Conservation (phyloP, 2,329 filamentous ascomycete genomes). For the Colletotrichum trifolii region DNA sequence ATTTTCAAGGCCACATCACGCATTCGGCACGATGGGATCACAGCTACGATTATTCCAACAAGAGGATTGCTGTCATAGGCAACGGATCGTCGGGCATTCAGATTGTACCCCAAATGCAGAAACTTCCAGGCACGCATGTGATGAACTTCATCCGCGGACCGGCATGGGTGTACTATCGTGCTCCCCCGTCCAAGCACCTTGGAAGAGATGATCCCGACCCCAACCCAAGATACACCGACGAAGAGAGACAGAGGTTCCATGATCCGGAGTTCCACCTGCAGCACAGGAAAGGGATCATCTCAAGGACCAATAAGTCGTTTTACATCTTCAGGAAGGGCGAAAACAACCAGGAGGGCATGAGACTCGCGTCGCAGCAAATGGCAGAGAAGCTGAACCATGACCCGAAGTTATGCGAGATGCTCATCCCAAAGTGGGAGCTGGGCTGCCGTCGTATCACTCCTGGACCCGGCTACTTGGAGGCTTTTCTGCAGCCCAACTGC, state of each 20-base stretch:
- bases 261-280: conserved; percentile 63
- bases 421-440: conserved; percentile 39
- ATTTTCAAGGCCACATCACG: conserved; percentile 48
- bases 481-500: conserved; percentile 36
- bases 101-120: conserved; percentile 43
- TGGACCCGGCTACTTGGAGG: conserved; percentile 39
- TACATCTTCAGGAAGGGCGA: conserved; percentile 48
- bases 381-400: conserved; percentile 51
- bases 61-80: conserved; percentile 50
- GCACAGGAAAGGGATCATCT: conserved; percentile 54
- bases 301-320: conserved; percentile 46
- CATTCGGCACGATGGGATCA: conserved; percentile 50
- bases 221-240: conserved; percentile 41
- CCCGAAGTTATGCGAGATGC: conserved; percentile 50
- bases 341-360: conserved; percentile 52
- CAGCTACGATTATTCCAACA: conserved; percentile 41
- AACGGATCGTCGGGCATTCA: conserved; percentile 48
- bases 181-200: conserved; percentile 44
- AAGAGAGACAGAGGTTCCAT: conserved; percentile 61
- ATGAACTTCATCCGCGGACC: conserved; percentile 48
- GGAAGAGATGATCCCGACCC: conserved; percentile 44
- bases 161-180: conserved; percentile 50
- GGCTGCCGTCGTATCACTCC: conserved; percentile 39
- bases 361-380: conserved; percentile 55
- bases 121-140: conserved; percentile 45